Base-by-base conservation (phyloP, 257 asterid species). In the Gentiana straminea region DNA sequence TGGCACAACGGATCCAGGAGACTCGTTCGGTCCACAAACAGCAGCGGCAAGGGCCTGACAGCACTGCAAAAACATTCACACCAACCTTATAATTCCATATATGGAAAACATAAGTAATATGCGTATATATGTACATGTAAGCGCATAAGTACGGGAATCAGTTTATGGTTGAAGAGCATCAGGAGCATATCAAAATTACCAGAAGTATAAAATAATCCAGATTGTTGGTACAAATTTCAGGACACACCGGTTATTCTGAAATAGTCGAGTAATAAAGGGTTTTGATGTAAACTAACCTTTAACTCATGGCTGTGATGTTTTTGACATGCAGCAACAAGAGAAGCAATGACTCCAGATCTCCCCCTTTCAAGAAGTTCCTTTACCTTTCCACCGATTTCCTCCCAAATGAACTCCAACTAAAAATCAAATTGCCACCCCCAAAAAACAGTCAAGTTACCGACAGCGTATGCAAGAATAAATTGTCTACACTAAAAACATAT, bases 21-120 rank as follows among this genome's bases (percentile, higher is more conserved):
- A 68, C 68, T 83, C 98, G 8, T 78, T 64, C 51, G 35, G 66
- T 57, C 53, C 69, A 63, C 84, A 64, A 56, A 83, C 83, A 62
- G 97, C 92, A 56, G 84, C 79, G 64, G 91, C 89, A 68, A 92
- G 83, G 74, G 94, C 88, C 70, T 75, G 88, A 73, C 91, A 80
- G 71, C 90, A 92, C 97, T 92, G 85, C 69, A 63, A 72, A 57
- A 54, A 63, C 4, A 13, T 37, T 33, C 10, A 59, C 44, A 41
- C 46, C 46, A 41, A 41, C 10, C 7, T 41, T 24, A 24, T 24
- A 24, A 24, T 0, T 24, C 24, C 24, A 24, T 24, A 24, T 24
- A 24, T 24, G 24, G 24, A 24, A 24, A 24, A 24, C 24, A 24
- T 24, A 24, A 24, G 24, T 24, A 24, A 24, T 24, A 24, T 24